Conservation (phyloP, 2,329 filamentous ascomycete species). For the Monilinia vaccinii-corymbosi region DNA sequence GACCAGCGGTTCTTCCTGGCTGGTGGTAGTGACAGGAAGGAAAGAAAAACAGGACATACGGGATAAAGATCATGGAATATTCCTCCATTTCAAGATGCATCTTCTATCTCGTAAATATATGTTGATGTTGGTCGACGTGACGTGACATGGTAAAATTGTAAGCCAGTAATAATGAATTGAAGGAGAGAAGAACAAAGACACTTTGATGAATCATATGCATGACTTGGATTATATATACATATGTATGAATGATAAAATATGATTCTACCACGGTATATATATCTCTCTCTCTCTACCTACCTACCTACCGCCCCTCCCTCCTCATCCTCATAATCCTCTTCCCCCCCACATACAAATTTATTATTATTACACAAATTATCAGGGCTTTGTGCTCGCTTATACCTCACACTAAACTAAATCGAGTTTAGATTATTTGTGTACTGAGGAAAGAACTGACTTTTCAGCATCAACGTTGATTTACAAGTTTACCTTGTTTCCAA, state of each 20-base stretch:
- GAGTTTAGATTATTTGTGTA: slow-evolving; percentile 12
- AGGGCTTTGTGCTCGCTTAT: slow-evolving; percentile 4
- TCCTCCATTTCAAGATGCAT: not conserved
- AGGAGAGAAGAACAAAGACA: not conserved
- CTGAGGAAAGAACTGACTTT: slow-evolving; percentile 3
- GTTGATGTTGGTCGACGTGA: not conserved
- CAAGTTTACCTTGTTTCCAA: slow-evolving; percentile 11
- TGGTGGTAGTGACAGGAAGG: not conserved
- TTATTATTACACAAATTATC: no score
- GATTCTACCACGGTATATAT: no score
- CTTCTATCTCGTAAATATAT: not conserved
- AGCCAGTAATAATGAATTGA: not conserved
- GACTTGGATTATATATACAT: not conserved
- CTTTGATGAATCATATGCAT: not conserved
- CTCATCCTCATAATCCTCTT: not conserved
- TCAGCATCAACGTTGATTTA: slow-evolving; percentile 10
- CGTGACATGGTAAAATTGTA: not conserved
- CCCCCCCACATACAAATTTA: not conserved
- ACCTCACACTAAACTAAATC: not conserved
- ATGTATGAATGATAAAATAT: no score
- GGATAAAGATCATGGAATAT: not conserved
- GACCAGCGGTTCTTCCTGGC: not conserved
- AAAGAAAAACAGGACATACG: not conserved
- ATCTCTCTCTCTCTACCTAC: no score
- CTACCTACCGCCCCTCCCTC: no score